phyloP scores from a whole-genome alignment of 139 green algal species.

The Micractinium sp. region DNA sequence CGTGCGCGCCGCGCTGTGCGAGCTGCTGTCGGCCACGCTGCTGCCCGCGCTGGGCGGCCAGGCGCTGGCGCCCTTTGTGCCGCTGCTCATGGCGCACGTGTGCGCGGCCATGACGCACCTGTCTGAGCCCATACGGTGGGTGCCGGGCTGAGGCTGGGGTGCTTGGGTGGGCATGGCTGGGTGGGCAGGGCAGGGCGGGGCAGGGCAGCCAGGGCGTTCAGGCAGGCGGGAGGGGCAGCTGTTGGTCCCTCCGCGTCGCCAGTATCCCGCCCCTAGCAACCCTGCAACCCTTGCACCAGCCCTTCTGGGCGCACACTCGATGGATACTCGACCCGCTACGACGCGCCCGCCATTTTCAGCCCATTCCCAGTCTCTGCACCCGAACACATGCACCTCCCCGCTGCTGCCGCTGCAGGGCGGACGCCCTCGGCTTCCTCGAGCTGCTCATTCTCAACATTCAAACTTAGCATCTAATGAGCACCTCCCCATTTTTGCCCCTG shows the following conservation, averaged over 20 bases:
- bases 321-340: no score
- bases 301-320: no score
- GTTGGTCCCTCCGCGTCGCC: no score
- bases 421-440: neutral
- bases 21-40: constrained; percentile 51
- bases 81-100: constrained; percentile 83
- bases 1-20: constrained; percentile 62
- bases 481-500: neutral
- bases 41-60: constrained; percentile 58
- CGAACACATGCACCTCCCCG: no score
- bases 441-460: neutral
- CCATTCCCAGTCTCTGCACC: no score
- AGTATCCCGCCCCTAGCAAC: neutral
- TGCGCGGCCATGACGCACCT: constrained; percentile 75
- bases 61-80: constrained; percentile 79
- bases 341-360: no score
- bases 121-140: constrained; percentile 36
- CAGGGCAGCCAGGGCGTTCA: no score
- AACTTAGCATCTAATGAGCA: no score
- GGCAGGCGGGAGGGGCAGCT: no score
- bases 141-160: neutral
- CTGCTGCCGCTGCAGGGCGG: neutral
- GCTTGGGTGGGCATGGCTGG: neutral
- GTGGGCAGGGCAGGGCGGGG: no score
- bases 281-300: no score